Base-by-base conservation (phyloP, 768 basidiomycete genomes). In the Pilatotrama ljubarskyi region DNA sequence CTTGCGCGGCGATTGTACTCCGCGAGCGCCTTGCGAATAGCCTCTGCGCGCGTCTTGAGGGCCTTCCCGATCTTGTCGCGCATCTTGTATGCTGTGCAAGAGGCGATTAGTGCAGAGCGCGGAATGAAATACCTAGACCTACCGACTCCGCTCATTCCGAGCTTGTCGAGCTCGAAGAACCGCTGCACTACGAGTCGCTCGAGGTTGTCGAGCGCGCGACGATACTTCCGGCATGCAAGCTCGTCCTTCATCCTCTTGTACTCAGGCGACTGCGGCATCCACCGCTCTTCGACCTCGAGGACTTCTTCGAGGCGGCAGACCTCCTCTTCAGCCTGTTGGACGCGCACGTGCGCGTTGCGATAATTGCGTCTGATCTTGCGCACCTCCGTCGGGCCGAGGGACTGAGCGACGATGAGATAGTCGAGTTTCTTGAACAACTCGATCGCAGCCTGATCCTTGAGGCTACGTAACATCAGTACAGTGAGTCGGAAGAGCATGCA, bases 51-150 rank as follows among this genome's bases (percentile, higher is more conserved):
- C 70, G 70, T n/a, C n/a, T n/a, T n/a, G n/a, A n/a, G n/a, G n/a
- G n/a, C n/a, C n/a, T n/a, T n/a, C n/a, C n/a, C n/a, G 22, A 78
- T 76, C 47, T 74, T 66, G 8, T 67, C 66, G 1, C 70, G 65
- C 58, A 75, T 55, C 42, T 72, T 72, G 58, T 78, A 78, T 0
- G 72, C 77, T 77, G 37, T 9, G n/a, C n/a, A n/a, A n/a, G n/a
- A 51, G 26, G 8, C 5, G n/a, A n/a, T 22, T 4, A 44, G 43
- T 6, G 52, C 20, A 50, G 48, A n/a, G 18, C 7, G 4, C 4
- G 4, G 1, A 26, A 2, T 8, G 18, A 24, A 2, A 15, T 36
- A 26, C 1, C n/a, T 20, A 32, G 11, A 51, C 64, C 18, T 55
- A 70, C 73, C 66, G 2, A 64, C 65, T n/a, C 64, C 68, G 15